Percentiles rank a stretch among this genome's conserved stretches.
Evolutionary conservation across 805 yeast genomes (phyloP).

Genomic region (Cyberlindnera euphorbiiphila): DNA sequence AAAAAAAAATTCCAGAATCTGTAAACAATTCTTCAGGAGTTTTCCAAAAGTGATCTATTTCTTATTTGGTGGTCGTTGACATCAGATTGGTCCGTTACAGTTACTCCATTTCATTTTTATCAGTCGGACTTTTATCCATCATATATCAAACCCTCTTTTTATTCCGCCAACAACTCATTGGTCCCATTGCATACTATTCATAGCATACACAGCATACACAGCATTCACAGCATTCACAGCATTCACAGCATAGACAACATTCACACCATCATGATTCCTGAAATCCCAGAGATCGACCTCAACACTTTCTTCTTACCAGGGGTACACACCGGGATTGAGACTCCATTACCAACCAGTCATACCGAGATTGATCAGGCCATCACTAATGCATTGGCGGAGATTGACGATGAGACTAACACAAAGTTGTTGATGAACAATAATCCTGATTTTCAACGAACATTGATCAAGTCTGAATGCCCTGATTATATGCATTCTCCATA

Average conservation of each 20-base stretch:
- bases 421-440: too few relatives aligned
- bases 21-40: too few relatives aligned
- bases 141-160: neutral
- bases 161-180: neutral
- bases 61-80: too few relatives aligned
- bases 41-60: too few relatives aligned
- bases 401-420: too few relatives aligned
- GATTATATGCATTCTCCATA: neutral
- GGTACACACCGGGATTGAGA: neutral
- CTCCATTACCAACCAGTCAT: neutral
- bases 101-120: too few relatives aligned
- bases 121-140: neutral
- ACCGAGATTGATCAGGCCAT: slow-evolving; percentile 16
- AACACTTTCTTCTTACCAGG: slow-evolving; percentile 12
- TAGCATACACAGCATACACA: too few relatives aligned
- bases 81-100: too few relatives aligned
- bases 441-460: too few relatives aligned
- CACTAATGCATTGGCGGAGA: slow-evolving; percentile 14
- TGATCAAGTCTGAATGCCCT: too few relatives aligned
- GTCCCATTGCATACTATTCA: neutral
- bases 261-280: slow-evolving; percentile 6
- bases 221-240: neutral
- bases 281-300: slow-evolving; percentile 13
- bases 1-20: too few relatives aligned
- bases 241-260: neutral